Evolutionary conservation across 1,139 yeast genomes (phyloP), one percentile per base, ranked within the genome.

Genomic region (Candida albicans): DNA sequence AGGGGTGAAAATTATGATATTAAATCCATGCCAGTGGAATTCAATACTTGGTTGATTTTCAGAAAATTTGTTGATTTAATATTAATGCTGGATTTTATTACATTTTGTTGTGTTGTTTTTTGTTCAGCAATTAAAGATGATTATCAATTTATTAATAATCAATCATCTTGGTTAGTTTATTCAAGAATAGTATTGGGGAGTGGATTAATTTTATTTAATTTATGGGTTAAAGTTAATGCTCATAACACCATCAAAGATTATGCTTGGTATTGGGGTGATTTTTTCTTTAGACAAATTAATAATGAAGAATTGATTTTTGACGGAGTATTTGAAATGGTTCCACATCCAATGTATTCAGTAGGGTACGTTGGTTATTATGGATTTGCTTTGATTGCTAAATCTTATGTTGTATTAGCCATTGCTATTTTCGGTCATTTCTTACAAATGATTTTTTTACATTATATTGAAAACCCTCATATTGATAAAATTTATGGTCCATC

Each of bases 181-280:
- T 46, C 68, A 1, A 65, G 84, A 53, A 53, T 77, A 28, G 36
- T 62, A 3, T 52, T 69, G 25, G 87, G 87, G 10, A 47, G 65
- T 0, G 44, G 62, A 7, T 73, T 88, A 53, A 78, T 87, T 46
- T 53, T 84, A 38, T 87, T 88, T 69, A 87, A 87, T 58, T 71
- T 85, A 35, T 87, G 95, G 95, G 96, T 88, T 41, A 88, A 88
- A 61, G 70, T 87, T 12, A 93, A 88, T 64, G 96, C 96, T 32
- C 96, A 88, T 61, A 78, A 90, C 53, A 91, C 89, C 22, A 91
- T 88, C 45, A 87, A 88, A 60, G 96, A 88, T 62, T 89, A 83
- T 59, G 96, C 96, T 10, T 88, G 96, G 96, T 88, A 88, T 64
- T 88, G 96, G 96, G 96, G 96, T 28, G 96, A 88, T 62, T 88